Base-by-base conservation (phyloP, 306 rosid species). In the Sicyos edulis region DNA sequence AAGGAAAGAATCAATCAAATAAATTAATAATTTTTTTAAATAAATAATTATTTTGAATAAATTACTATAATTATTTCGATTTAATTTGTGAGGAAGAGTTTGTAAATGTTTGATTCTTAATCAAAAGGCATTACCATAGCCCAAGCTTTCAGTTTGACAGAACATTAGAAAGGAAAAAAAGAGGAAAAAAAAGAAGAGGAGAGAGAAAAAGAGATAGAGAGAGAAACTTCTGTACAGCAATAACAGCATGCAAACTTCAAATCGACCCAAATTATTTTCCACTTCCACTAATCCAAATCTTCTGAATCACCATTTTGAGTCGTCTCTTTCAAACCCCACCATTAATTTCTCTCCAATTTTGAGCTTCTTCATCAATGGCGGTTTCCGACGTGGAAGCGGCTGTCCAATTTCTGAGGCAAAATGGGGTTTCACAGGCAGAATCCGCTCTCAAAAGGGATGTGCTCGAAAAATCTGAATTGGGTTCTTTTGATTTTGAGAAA, bases 361-460 rank as follows among this genome's bases (percentile, higher is more conserved):
- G 79, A 85, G 54, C 40, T 80, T 44, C 13, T 63, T 20, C 59
- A 14, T 63, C 70, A 86, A 93, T 93, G 99, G 96, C 91, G 56
- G 80, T 83, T n/a, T 83, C 96, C 16, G 87, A 87, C 26, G 87
- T 95, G 61, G 86, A 79, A 77, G 86, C 91, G 5, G 95, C 89
- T 68, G 47, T 95, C 3, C 69, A 89, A 20, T 95, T 91, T 76
- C 54, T 95, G 13, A 79, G 85, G 49, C 85, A 80, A 59, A 84
- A 95, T 69, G 97, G 97, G n/a, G 81, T 95, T 32, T 79, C 92
- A 8, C 89, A 91, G 69, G 86, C 96, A 20, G 99, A 91, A 81
- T 89, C 88, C 1, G 99, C 97, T 52, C 91, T 95, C 79, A 78
- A 57, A 78, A 78, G 77, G 76, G 99, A 95, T 75, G 80, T 91